Percentiles rank a stretch among this genome's conserved stretches.
Conservation (phyloP, 805 yeast species). For the Barnettozyma sp. region DNA sequence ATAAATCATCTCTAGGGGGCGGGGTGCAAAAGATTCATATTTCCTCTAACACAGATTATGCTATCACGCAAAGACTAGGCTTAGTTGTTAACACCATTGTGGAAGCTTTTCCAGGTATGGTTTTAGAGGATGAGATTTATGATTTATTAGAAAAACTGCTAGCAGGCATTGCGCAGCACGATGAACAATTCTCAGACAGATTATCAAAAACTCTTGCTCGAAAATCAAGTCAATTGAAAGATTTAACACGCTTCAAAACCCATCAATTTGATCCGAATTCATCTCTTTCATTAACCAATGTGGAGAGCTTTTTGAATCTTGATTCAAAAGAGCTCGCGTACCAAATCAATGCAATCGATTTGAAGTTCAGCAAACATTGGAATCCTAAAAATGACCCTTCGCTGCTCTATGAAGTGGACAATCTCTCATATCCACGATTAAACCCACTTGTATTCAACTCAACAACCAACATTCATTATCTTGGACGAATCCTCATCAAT, state of each 20-base stretch:
- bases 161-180: slow-evolving; percentile 40
- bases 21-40: slow-evolving; percentile 18
- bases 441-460: slow-evolving; percentile 79
- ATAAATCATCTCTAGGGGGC: slow-evolving; percentile 11
- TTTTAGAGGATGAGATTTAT: slow-evolving; percentile 56
- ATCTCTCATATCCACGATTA: slow-evolving; percentile 33
- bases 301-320: slow-evolving; percentile 46
- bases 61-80: slow-evolving; percentile 45
- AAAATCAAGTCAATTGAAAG: slow-evolving; percentile 41
- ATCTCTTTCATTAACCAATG: slow-evolving; percentile 24
- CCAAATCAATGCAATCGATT: slow-evolving; percentile 61
- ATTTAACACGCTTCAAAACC: slow-evolving; percentile 27
- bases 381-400: slow-evolving; percentile 76
- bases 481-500: slow-evolving; percentile 60
- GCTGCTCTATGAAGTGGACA: slow-evolving; percentile 45
- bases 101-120: slow-evolving; percentile 58
- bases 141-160: slow-evolving; percentile 51
- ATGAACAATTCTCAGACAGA: slow-evolving; percentile 39
- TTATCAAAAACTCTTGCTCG: slow-evolving; percentile 47
- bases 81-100: slow-evolving; percentile 49
- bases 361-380: slow-evolving; percentile 63
- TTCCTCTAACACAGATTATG: slow-evolving; percentile 29
- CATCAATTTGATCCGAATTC: slow-evolving; percentile 17
- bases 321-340: slow-evolving; percentile 50
- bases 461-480: slow-evolving; percentile 59